Evolutionary conservation across 2,329 filamentous ascomycete species (phyloP), one percentile per base, ranked within the genome.

Genomic region (Arthroderma uncinatum): DNA sequence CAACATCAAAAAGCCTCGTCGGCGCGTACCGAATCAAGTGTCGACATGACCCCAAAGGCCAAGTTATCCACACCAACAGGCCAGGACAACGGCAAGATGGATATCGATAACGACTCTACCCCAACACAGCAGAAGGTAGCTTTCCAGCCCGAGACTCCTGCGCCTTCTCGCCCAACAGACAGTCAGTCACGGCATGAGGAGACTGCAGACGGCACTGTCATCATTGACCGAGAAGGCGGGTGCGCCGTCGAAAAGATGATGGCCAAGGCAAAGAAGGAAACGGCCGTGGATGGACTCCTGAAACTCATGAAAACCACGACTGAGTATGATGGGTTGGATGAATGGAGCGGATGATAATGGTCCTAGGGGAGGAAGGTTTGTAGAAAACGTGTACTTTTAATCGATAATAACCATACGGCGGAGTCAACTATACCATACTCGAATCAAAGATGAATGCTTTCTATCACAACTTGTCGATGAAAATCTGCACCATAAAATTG

Each of bases 251-350:
- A 66, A 28, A 58, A 59, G 37, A 61, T 61, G 42, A 57, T 57
- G 19, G 60, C 59, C 8, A 66, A 66, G 16, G 66, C 67, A 36
- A 68, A 72, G 30, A 48, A 60, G 30, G 71, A 70, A 14, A 70
- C 71, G 40, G 71, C 71, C 1, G 66, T 72, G 4, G 70, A 73
- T 57, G 71, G 71, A 23, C 57, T 73, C 30, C 60, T 73, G 34
- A 72, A 71, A 58, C 63, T 73, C 10, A 73, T 73, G 71, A 68
- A 66, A 21, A 73, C 70, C 23, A 62, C 65, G 8, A 65, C 65
- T 30, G 61, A 64, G 48, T 64, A 63, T 30, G 64, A 67, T 33
- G 63, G 56, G n/a, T 33, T 61, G 33, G 59, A 60, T 42, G 54
- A 58, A 50, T 58, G 57, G 57, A 54, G 52, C 14, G 40, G 40